Evolutionary conservation across 2,329 filamentous ascomycete genomes (phyloP), one percentile per base, ranked within the genome.

Genomic region (Hymenoscyphus fructigenus): DNA sequence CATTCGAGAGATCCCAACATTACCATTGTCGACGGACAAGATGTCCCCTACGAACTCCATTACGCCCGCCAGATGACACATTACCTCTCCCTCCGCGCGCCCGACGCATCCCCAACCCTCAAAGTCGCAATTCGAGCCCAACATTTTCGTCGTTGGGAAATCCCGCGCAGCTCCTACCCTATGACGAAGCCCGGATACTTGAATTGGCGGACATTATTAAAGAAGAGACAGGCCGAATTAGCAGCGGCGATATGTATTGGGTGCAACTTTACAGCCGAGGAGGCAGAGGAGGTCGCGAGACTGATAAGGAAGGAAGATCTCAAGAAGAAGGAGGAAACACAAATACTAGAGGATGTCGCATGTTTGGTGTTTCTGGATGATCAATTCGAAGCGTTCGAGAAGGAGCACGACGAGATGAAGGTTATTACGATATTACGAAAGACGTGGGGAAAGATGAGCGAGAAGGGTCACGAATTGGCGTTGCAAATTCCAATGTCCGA

Each of bases 321-420:
- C 70, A 83, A 82, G 73, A 79, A 80, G 62, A 84, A 87, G 65
- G 81, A 83, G 66, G 89, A 92, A 76, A 88, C 89, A 62, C 90
- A 94, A 80, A 83, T 86, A 6, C 81, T 96, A 67, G 92, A 96
- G 79, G 92, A 96, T 78, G 90, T 92, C 57, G 92, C 92, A 2
- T 96, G 92, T 75, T 79, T 96, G 63, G 92, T 96, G 32, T 96
- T 96, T 75, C 78, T 96, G 69, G 92, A 95, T 75, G 91, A 94
- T 75, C 91, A 95, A 75, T 90, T 96, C 68, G 92, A 93, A 72
- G 85, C 84, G 60, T 96, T 95, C 77, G 89, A 92, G 80, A 82
- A 76, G 70, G 83, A 85, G 32, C 83, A 88, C 62, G 90, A 92
- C 73, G 91, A 94, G 78, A 88, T 87, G 60, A 96, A 95, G 82